phyloP scores from a whole-genome alignment of 441 rosid species.

The Capsella rubella region DNA sequence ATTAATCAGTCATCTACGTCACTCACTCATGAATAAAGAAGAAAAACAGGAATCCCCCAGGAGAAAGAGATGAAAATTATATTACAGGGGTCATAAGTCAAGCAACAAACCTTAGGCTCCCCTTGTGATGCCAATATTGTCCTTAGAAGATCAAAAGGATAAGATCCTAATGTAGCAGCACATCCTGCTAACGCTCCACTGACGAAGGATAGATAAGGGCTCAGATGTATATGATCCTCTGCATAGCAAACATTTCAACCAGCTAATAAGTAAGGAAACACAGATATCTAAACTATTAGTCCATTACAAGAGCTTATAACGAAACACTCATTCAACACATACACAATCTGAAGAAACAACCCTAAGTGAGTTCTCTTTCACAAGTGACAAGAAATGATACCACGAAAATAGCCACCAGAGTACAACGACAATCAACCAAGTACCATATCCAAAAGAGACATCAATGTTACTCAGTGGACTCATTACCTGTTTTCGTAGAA shows the following conservation, averaged over 20 bases:
- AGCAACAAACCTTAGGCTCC: constrained; percentile 81
- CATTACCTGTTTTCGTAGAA: constrained; percentile 85
- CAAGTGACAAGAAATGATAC: not conserved
- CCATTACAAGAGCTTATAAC: not conserved
- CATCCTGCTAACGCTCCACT: constrained; percentile 97
- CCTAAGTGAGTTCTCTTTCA: not conserved
- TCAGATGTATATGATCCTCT: constrained; percentile 87
- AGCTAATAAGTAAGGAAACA: not conserved
- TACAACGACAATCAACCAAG: constrained; percentile 1
- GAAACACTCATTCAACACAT: constrained; percentile 3
- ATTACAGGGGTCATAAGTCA: constrained; percentile 10
- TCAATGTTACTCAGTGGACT: not conserved
- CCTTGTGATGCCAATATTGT: constrained; percentile 96
- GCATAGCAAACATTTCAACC: constrained; percentile 42
- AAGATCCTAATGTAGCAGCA: constrained; percentile 94
- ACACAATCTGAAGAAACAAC: not conserved
- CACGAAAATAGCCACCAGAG: not conserved
- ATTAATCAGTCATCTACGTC: constrained; percentile 31
- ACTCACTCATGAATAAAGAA: constrained; percentile 1
- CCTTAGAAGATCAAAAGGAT: constrained; percentile 94
- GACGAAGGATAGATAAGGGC: constrained; percentile 83
- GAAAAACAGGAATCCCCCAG: not conserved
- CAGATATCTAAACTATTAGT: not conserved
- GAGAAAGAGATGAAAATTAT: not conserved
- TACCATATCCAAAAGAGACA: constrained; percentile 10